Base-by-base conservation (phyloP, 2,329 filamentous ascomycete species). In the Monilinia aucupariae region DNA sequence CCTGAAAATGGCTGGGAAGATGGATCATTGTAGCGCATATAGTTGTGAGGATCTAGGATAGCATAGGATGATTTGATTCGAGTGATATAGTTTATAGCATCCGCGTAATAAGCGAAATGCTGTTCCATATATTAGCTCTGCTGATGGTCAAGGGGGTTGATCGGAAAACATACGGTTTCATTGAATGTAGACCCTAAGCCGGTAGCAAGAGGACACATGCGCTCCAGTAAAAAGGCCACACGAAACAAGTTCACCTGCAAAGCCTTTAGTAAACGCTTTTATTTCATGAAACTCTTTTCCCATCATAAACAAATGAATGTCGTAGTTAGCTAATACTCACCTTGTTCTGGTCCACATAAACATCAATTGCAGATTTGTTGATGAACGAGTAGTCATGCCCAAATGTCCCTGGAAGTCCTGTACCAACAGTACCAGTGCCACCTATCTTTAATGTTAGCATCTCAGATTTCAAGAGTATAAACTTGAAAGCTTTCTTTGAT, bases 21-120 rank as follows among this genome's bases (percentile, higher is more conserved):
- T 1, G 80, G 80, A 67, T 82, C 75, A 66, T 81, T 81, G 71
- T 82, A 82, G 4, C 80, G 75, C 80, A 82, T 82, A 68, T 82
- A 80, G 69, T 81, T 82, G 72, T 82, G 80, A 3, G 79, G 79
- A 68, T 82, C 80, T 3, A 82, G 71, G 64, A 82, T 79, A 12
- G 75, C 76, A 65, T 82, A 77, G 22, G 70, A 72, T 10, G 75
- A 77, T 66, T 80, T 79, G 17, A 75, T 80, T 39, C 75, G 68
- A 1, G 80, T 82, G 66, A 82, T 79, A 66, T 82, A 81, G 69
- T 81, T 77, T 1, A 82, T 75, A 0, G 80, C 78, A 51, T 78
- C 71, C 64, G 79, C 76, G 68, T 75, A 81, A 60, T 75, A 71
- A 17, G 70, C 69, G 66, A 79, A 81, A 69, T 82, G 78, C 62